Conservation (phyloP, 2,329 filamentous ascomycete genomes). For the Fusarium sp. region DNA sequence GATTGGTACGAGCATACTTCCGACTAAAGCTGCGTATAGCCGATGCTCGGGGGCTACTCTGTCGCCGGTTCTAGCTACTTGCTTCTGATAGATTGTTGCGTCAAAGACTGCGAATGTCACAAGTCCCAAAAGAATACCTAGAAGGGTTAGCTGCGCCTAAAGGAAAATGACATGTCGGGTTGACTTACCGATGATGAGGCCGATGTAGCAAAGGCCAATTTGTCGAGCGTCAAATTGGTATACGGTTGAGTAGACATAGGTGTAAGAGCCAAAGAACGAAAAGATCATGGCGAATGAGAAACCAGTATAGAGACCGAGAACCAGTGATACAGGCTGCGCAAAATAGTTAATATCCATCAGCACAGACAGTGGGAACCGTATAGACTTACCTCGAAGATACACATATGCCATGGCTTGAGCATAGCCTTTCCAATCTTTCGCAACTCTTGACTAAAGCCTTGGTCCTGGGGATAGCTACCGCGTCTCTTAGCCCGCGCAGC, state of each 20-base stretch:
- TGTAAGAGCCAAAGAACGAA: conserved; percentile 15
- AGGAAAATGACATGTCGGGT: fast-evolving
- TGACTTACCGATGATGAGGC: conserved; percentile 6
- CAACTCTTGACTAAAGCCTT: not conserved
- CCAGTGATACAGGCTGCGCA: conserved; percentile 1
- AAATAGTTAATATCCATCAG: not conserved
- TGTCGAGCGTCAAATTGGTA: conserved; percentile 10
- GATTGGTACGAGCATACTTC: conserved; percentile 13
- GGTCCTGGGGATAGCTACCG: not conserved
- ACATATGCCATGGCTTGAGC: conserved; percentile 22
- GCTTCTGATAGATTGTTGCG: conserved; percentile 8
- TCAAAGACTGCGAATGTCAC: conserved; percentile 13
- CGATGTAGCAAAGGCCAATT: conserved; percentile 15
- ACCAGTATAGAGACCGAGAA: conserved; percentile 8
- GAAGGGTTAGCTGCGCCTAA: not conserved
- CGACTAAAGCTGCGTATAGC: conserved; percentile 5
- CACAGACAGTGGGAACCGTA: fast-evolving
- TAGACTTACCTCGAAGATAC: conserved; percentile 5
- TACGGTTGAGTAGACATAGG: conserved; percentile 3
- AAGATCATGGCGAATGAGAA: conserved; percentile 24
- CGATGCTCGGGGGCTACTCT: conserved; percentile 6
- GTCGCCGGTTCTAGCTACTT: conserved; percentile 10
- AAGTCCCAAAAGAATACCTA: conserved; percentile 7
- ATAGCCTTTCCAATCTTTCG: not conserved
- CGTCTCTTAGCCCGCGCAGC: not conserved